phyloP scores from a whole-genome alignment of 306 rosid species.

The apple (Malus domestica) region DNA sequence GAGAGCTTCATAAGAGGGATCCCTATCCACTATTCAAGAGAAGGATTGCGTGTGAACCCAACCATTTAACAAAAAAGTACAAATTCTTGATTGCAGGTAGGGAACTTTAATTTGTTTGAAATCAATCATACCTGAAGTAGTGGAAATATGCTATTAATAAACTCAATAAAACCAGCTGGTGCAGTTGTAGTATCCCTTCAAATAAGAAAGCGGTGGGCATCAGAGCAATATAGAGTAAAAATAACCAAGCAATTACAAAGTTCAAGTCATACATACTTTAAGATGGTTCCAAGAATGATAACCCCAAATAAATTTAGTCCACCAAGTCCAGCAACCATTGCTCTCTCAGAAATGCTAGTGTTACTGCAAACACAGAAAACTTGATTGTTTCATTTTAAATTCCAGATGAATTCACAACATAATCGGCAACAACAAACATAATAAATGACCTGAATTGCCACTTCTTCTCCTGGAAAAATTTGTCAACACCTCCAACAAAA shows the following conservation, averaged over 20 bases:
- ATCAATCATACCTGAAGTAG: slow-evolving; percentile 69
- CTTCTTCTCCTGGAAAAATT: slow-evolving; percentile 68
- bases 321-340: slow-evolving; percentile 81
- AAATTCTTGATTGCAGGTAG: neutral
- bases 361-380: slow-evolving; percentile 41
- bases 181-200: slow-evolving; percentile 60
- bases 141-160: slow-evolving; percentile 76
- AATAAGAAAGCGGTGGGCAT: slow-evolving; percentile 20
- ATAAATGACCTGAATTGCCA: slow-evolving; percentile 78
- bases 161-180: slow-evolving; percentile 73
- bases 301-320: slow-evolving; percentile 96
- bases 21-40: no score
- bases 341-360: slow-evolving; percentile 64
- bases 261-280: slow-evolving; percentile 55
- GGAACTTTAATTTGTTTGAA: slow-evolving; percentile 9
- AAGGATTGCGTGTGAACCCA: no score
- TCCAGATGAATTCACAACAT: slow-evolving; percentile 11
- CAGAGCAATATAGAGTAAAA: slow-evolving; percentile 19
- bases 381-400: slow-evolving; percentile 12
- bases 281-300: slow-evolving; percentile 84
- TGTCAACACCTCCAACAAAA: slow-evolving; percentile 78
- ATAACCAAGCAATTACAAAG: slow-evolving; percentile 4
- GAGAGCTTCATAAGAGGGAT: neutral
- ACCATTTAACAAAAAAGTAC: neutral
- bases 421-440: neutral